A percentile compares a stretch with the other conserved stretches of the same genome.
Evolutionary conservation across 371 early-diverging fungal species (phyloP).

Genomic region (Quaeritorhiza haematococci): DNA sequence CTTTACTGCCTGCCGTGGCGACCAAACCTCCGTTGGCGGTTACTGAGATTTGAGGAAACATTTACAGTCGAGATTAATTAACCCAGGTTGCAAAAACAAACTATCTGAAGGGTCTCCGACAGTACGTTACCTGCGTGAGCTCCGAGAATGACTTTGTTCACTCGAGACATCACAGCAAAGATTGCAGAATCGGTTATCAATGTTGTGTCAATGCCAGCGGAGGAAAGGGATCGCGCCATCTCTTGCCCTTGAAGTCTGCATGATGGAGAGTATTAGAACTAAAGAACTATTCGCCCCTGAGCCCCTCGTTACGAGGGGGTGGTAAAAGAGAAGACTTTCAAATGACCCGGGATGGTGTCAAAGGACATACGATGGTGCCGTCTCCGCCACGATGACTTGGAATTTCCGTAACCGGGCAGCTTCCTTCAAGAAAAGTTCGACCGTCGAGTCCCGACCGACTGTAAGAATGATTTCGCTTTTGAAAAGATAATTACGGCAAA

Average conservation of each 20-base stretch:
- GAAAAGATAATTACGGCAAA: no score
- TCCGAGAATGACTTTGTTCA: slow-evolving; percentile 93
- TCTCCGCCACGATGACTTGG: slow-evolving; percentile 90
- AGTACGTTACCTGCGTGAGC: slow-evolving; percentile 70
- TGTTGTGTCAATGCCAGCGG: slow-evolving; percentile 84
- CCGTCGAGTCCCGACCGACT: slow-evolving; percentile 79
- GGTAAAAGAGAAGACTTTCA: neutral
- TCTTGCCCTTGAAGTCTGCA: slow-evolving; percentile 70
- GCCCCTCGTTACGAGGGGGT: slow-evolving; percentile 6
- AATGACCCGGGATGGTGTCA: neutral
- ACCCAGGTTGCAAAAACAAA: neutral
- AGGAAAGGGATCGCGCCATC: slow-evolving; percentile 71
- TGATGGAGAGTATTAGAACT: neutral
- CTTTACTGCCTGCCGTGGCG: slow-evolving; percentile 74
- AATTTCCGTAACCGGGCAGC: slow-evolving; percentile 85
- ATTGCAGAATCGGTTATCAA: slow-evolving; percentile 89
- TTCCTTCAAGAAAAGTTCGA: slow-evolving; percentile 77
- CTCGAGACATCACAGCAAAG: slow-evolving; percentile 94
- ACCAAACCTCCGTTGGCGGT: slow-evolving; percentile 91
- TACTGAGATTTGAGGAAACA: no score
- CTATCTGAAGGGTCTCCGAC: neutral
- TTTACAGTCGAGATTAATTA: neutral
- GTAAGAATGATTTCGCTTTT: slow-evolving; percentile 96
- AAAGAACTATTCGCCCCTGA: no score
- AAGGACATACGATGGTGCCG: slow-evolving; percentile 68